Conservation (phyloP, 2,329 filamentous ascomycete genomes). For the Biscogniauxia mediterranea region DNA sequence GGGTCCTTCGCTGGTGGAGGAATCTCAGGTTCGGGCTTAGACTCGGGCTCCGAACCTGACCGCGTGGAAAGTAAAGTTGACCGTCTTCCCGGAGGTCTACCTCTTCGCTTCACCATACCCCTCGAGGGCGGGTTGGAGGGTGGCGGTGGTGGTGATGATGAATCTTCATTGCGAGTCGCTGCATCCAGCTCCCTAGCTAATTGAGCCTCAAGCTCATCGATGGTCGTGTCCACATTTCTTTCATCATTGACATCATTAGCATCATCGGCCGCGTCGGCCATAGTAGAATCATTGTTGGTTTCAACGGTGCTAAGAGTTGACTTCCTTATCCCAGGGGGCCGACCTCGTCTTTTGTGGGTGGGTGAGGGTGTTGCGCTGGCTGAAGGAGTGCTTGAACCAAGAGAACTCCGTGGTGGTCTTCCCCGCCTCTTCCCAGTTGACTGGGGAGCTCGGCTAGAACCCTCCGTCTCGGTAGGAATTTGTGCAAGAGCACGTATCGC, state of each 20-base stretch:
- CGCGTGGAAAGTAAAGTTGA: slow-evolving; percentile 5
- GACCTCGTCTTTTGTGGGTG: slow-evolving; percentile 28
- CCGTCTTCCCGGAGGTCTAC: slow-evolving; percentile 33
- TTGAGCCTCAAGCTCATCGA: slow-evolving; percentile 36
- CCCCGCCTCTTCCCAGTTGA: slow-evolving; percentile 29
- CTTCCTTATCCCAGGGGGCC: slow-evolving; percentile 25
- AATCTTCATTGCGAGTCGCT: slow-evolving; percentile 6
- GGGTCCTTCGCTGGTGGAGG: slow-evolving; percentile 20
- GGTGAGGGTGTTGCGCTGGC: slow-evolving; percentile 8
- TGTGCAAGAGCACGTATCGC: slow-evolving; percentile 33
- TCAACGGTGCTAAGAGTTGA: slow-evolving; percentile 28
- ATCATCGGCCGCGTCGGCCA: slow-evolving; percentile 21
- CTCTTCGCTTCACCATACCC: slow-evolving; percentile 29
- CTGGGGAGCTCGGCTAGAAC: slow-evolving; percentile 18
- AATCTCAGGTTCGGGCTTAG: not conserved
- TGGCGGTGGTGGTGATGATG: slow-evolving; percentile 5
- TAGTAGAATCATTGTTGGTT: slow-evolving; percentile 25
- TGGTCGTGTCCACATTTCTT: slow-evolving; percentile 20
- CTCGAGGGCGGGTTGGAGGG: slow-evolving; percentile 4
- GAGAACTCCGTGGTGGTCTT: slow-evolving; percentile 28
- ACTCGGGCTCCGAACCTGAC: not conserved
- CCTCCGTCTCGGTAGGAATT: slow-evolving; percentile 10
- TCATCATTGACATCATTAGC: slow-evolving; percentile 16
- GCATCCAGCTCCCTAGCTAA: slow-evolving; percentile 33
- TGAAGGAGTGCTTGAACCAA: slow-evolving; percentile 12